phyloP scores from a whole-genome alignment of 169 alveolate species.

The Cryptosporidium baileyi region DNA sequence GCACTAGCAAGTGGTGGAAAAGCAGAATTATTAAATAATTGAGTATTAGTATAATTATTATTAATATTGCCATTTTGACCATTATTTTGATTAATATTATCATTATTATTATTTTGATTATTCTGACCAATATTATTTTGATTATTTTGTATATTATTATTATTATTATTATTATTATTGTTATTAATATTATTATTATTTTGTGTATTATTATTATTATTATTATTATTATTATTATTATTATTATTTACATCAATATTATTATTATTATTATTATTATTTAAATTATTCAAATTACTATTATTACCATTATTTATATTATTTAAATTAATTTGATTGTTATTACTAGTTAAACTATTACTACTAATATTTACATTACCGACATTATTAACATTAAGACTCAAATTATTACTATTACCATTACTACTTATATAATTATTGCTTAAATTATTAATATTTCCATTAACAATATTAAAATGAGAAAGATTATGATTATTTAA shows the following conservation, averaged over 20 bases:
- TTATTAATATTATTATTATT: neutral
- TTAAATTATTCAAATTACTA: no score
- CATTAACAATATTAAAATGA: no score
- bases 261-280: neutral
- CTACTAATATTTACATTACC: neutral
- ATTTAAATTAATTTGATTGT: neutral
- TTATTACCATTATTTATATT: neutral
- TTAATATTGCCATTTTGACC: constrained; percentile 3
- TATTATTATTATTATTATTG: neutral
- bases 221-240: neutral
- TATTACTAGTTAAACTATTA: neutral
- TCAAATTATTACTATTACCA: neutral
- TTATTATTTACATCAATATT: neutral
- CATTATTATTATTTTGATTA: neutral
- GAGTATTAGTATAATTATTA: neutral
- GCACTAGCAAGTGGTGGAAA: constrained; percentile 69
- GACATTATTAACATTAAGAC: neutral
- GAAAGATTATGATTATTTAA: no score
- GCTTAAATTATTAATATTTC: neutral
- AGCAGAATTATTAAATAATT: constrained; percentile 53
- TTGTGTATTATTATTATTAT: neutral
- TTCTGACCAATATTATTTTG: neutral
- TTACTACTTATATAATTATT: neutral
- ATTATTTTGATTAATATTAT: neutral
- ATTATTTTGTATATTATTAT: neutral